Conservation (phyloP, 176 grass and related monocot species). For the Puccinellia tenuiflora region DNA sequence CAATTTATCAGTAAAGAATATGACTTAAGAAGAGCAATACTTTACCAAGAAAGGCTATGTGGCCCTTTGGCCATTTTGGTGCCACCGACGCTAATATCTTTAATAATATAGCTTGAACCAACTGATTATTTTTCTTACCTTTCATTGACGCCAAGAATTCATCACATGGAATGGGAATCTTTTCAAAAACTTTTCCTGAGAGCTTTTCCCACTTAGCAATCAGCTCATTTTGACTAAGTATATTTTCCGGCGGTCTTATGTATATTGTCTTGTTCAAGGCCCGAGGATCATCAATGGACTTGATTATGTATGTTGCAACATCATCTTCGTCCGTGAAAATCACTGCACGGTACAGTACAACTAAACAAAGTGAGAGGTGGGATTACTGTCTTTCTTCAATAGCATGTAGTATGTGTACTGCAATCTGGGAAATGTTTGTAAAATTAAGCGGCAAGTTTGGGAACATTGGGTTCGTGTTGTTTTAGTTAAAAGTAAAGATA, state of each 20-base stretch:
- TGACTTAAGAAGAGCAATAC: background rate
- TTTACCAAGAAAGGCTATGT: background rate
- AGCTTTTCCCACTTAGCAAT: conserved; percentile 54
- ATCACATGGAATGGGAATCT: conserved; percentile 21
- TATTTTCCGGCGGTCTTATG: conserved; percentile 43
- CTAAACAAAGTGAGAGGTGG: background rate
- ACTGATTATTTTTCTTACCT: conserved; percentile 18
- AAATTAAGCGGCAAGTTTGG: no score
- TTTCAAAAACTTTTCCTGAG: conserved; percentile 43
- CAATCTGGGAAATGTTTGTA: background rate
- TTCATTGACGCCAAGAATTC: conserved; percentile 49
- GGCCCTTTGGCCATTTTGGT: background rate
- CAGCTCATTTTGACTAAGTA: conserved; percentile 48
- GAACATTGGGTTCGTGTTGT: background rate
- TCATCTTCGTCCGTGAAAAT: conserved; percentile 58
- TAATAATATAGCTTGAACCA: background rate
- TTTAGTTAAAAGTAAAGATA: background rate
- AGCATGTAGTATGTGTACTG: background rate
- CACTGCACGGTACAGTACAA: background rate
- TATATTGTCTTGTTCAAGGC: conserved; percentile 64
- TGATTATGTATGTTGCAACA: conserved; percentile 48
- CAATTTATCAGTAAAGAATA: no score
- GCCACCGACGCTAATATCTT: background rate
- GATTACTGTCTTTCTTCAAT: background rate
- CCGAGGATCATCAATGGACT: conserved; percentile 40